A percentile compares a stretch with the other conserved stretches of the same genome.
Conservation (phyloP, 169 alveolate genomes). For the Cryptosporidium viatorum region DNA sequence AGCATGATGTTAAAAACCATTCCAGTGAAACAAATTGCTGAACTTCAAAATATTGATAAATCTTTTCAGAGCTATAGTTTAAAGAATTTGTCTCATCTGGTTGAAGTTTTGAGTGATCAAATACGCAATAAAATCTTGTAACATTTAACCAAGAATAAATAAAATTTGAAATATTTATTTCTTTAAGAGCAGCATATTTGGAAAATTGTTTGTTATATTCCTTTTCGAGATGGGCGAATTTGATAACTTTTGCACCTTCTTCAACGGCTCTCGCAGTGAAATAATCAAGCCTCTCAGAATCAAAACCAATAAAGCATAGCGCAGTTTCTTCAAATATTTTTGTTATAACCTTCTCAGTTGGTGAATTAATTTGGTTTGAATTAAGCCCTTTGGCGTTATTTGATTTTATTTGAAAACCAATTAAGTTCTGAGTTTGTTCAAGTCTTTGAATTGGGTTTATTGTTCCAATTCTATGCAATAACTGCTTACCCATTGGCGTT, state of each 20-base stretch:
- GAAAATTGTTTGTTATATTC: constrained; percentile 10
- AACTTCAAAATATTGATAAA: neutral
- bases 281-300: constrained; percentile 60
- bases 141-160: constrained; percentile 61
- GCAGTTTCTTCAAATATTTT: constrained; percentile 65
- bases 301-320: constrained; percentile 57
- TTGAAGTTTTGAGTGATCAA: neutral
- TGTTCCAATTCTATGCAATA: constrained; percentile 58
- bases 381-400: neutral
- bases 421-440: constrained; percentile 8
- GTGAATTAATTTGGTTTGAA: neutral
- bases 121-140: constrained; percentile 45
- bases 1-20: constrained; percentile 70
- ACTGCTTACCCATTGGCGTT: constrained; percentile 69
- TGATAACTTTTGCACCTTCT: constrained; percentile 66
- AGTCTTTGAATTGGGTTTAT: constrained; percentile 62
- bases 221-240: neutral
- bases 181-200: neutral
- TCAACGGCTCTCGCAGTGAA: constrained; percentile 55
- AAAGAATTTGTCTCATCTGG: neutral
- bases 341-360: neutral
- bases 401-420: neutral
- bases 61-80: neutral
- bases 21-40: constrained; percentile 55
- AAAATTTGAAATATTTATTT: constrained; percentile 13